phyloP scores from a whole-genome alignment of 2,329 filamentous ascomycete genomes.

The Eurotiales sp. region DNA sequence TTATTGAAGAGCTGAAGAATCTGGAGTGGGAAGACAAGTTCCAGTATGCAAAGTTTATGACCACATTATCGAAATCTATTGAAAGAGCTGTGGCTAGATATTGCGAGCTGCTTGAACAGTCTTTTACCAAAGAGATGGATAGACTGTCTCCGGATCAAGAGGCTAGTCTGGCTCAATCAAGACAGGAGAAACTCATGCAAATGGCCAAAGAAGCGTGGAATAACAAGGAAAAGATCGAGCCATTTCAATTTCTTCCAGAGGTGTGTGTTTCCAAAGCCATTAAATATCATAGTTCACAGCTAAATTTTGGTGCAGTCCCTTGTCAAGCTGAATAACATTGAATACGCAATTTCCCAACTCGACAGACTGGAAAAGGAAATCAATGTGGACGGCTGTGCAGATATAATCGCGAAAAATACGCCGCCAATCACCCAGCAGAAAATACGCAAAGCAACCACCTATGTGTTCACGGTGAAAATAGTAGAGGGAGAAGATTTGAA shows the following conservation, averaged over 20 bases:
- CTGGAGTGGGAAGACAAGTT: conserved; percentile 91
- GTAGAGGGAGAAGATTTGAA: conserved; percentile 97
- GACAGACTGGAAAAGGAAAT: conserved; percentile 86
- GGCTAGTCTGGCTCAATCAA: conserved; percentile 69
- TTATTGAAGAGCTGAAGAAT: conserved; percentile 78
- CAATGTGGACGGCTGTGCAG: conserved; percentile 86
- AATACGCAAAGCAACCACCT: conserved; percentile 72
- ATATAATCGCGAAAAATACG: conserved; percentile 70
- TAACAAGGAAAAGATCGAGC: conserved; percentile 87
- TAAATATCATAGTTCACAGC: background rate
- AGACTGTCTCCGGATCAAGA: conserved; percentile 83
- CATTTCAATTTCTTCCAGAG: conserved; percentile 94
- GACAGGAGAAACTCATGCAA: conserved; percentile 90
- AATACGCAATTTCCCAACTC: conserved; percentile 87
- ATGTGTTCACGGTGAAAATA: conserved; percentile 98
- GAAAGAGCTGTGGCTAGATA: conserved; percentile 79
- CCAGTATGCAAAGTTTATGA: conserved; percentile 97
- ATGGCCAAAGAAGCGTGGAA: conserved; percentile 91
- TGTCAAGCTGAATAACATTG: conserved; percentile 96
- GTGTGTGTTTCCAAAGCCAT: no score
- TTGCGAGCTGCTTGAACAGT: conserved; percentile 83
- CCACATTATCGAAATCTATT: conserved; percentile 78
- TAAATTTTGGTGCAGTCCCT: conserved; percentile 64
- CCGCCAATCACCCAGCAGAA: conserved; percentile 63
- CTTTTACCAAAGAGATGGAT: conserved; percentile 90